Evolutionary conservation across 805 yeast species (phyloP), one percentile per base, ranked within the genome.

Genomic region (Candida coquimbonensis): DNA sequence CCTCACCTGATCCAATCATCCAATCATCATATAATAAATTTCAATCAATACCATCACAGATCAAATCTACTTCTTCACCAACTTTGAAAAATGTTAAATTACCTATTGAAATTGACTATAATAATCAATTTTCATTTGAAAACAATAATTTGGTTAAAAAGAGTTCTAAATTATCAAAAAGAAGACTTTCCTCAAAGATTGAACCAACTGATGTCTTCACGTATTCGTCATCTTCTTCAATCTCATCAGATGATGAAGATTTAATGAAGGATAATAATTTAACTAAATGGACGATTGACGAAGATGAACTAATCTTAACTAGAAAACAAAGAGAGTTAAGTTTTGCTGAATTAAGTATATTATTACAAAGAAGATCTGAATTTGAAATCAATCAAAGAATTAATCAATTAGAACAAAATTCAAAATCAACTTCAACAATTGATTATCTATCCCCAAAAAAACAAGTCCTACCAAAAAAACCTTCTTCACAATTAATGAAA

Each of bases 281-380:
- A 29, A 9, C 9, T 11, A 29, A 51, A 24, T 77, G 82, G 82
- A 56, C 75, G 0, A 42, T 45, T 55, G 93, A 85, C 43, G 95
- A 87, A 62, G 95, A 87, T 63, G 84, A 81, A 50, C 60, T 78
- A 33, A 61, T 87, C 35, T 55, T 78, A 38, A 70, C 76, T 48
- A 68, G 84, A 43, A 64, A 77, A 9, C 66, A 75, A 42, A 67
- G 80, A 52, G 83, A 82, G 45, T 65, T 88, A 36, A 75, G 83
- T 32, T 72, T 83, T 55, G 83, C 82, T 16, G 96, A 88, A 63
- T 67, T 88, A 35, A 74, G 83, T 14, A 81, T 87, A 32, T 64
- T 88, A 43, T 67, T 88, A 38, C 91, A 93, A 14, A 75, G 74
- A 47, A 75, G 87, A 51, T 72, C 93, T 0, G 89, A 84, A 59